A percentile compares a stretch with the other conserved stretches of the same genome.
These are phyloP conservation scores for Fusarium tanahbumbuense DNA, from an alignment of 2,329 filamentous ascomycete species.

Conservation along the genomic window DNA sequence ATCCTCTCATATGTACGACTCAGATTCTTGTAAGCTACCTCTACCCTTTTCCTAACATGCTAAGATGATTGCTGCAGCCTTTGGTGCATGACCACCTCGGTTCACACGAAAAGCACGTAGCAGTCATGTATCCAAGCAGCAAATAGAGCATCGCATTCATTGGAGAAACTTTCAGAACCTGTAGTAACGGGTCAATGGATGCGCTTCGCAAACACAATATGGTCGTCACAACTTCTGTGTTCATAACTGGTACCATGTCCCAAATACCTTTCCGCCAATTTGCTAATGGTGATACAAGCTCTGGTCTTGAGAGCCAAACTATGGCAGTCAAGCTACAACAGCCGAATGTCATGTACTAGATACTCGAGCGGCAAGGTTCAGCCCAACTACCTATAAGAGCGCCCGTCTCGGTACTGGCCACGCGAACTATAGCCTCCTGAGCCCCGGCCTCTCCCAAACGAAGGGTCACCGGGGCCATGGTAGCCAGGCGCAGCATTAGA, in stretches of 20 bases:
- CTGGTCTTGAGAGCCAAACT: not conserved
- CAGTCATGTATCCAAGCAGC: not conserved
- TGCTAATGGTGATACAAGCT: not conserved
- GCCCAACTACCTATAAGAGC: constrained; percentile 41
- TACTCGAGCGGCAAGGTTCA: not conserved
- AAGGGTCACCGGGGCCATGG: constrained; percentile 37
- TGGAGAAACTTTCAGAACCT: not conserved
- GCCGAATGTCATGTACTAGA: not conserved
- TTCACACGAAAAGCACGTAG: not conserved
- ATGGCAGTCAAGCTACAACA: not conserved
- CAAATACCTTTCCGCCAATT: not conserved
- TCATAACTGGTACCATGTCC: not conserved
- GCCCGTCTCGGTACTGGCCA: constrained; percentile 37
- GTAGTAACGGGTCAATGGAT: not conserved
- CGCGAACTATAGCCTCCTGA: constrained; percentile 36
- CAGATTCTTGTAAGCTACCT: not conserved
- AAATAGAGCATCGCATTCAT: not conserved
- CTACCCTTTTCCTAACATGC: not conserved
- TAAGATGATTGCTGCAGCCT: not conserved
- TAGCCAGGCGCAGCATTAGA: constrained; percentile 29
- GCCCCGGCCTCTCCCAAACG: constrained; percentile 34
- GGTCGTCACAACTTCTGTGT: not conserved
- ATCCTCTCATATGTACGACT: not conserved
- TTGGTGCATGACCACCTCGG: not conserved
- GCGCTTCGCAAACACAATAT: not conserved